Conservation (phyloP, 2,329 filamentous ascomycete species). For the Aspergillus sclerotialis region DNA sequence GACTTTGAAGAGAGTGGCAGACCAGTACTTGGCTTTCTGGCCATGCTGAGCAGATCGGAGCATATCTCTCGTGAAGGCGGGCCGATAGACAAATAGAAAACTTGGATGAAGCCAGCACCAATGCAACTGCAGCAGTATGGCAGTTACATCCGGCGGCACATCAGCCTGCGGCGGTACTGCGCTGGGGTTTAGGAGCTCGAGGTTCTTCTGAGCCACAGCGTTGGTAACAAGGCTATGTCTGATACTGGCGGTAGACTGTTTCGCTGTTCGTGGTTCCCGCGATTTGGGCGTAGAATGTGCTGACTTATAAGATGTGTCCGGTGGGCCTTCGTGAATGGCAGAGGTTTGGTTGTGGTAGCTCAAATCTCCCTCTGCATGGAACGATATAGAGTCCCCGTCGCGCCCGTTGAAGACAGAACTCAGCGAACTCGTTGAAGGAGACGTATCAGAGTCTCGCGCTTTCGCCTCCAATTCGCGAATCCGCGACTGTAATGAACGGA, state of each 20-base stretch:
- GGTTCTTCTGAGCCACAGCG: constrained; percentile 3
- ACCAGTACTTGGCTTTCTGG: constrained; percentile 10
- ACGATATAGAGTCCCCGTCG: constrained; percentile 1
- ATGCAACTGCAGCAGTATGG: constrained; percentile 18
- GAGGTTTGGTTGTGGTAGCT: constrained; percentile 4
- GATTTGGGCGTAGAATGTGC: background rate
- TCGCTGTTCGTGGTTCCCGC: background rate
- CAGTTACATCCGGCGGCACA: constrained; percentile 15
- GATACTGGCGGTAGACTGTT: background rate
- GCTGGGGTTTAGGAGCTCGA: constrained; percentile 3
- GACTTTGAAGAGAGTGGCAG: constrained; percentile 16
- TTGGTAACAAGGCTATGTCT: constrained; percentile 3
- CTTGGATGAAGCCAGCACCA: constrained; percentile 23
- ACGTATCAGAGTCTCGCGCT: constrained; percentile 1
- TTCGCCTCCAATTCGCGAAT: too few species aligned
- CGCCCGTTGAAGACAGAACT: constrained; percentile 1
- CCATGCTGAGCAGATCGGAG: constrained; percentile 4
- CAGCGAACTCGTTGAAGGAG: background rate
- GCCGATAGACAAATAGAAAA: constrained; percentile 22
- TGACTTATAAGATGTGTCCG: background rate
- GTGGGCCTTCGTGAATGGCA: constrained; percentile 4
- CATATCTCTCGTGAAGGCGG: constrained; percentile 19
- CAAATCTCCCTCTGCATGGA: constrained; percentile 3
- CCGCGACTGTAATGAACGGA: constrained; percentile 3
- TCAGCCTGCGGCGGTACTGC: constrained; percentile 13